Base-by-base conservation (phyloP, 495 filamentous ascomycete genomes). In the Glutinoglossum americanum region DNA sequence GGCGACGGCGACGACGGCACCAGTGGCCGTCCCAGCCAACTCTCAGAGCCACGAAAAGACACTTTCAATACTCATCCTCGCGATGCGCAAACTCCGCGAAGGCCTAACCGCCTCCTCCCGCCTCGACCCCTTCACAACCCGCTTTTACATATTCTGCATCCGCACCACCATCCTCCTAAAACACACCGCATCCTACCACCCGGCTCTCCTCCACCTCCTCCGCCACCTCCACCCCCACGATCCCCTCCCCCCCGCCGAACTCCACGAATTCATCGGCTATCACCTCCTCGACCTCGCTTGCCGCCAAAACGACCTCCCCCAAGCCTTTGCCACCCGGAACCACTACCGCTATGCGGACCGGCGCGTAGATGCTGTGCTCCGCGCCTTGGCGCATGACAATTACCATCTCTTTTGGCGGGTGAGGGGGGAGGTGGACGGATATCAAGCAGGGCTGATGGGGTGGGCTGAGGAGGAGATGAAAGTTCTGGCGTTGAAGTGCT, bases 51-150 rank as follows among this genome's bases (percentile, higher is more conserved):
- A 28, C 32, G 32, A 39, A 5, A 56, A 27, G 32, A 45, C 27
- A 61, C 71, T 84, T 55, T 75, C 78, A 32, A 74, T 70, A 13
- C 72, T 85, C 57, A 69, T 83, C 57, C 75, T 80, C 60, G 84
- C 89, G 35, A 85, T 97, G 68, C 81, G 92, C 57, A 97, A 95
- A 67, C 76, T 98, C 41, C 80, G 92, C 47, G 92, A 98, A 72
- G 87, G 80, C 47, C 79, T 96, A 54, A 79, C 90, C 0, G 82
- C 87, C 35, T 80, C 81, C 21, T 71, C 75, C 37, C 82, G 87
- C 30, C 64, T 68, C 51, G 85, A 89, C 60, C 19, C 39, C 10
- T 76, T 76, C 66, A 72, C 74, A 3, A 65, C 67, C 48, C 63
- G 62, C 27, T 70, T 65, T 4, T 76, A 76, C 62, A 66, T 71